Conservation (phyloP, 2,329 filamentous ascomycete genomes). For the Acrocalymma vagum region DNA sequence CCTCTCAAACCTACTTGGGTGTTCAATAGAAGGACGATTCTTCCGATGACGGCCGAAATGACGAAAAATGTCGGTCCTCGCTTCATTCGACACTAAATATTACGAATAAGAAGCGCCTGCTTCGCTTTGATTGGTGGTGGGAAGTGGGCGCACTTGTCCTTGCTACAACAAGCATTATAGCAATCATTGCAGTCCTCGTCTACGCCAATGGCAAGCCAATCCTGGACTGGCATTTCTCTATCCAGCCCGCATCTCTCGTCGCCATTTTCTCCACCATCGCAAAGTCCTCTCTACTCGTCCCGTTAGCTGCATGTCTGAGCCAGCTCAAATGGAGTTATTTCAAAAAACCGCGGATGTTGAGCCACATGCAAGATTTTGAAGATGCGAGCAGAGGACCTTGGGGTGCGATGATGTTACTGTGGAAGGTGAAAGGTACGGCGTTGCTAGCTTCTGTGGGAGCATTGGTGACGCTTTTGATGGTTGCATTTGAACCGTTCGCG, state of each 20-base stretch:
- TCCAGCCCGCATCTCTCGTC: slow-evolving; percentile 18
- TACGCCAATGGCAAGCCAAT: slow-evolving; percentile 9
- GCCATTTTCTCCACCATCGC: slow-evolving; percentile 30
- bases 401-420: slow-evolving; percentile 32
- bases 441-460: slow-evolving; percentile 28
- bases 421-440: slow-evolving; percentile 13
- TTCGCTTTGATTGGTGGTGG: slow-evolving; percentile 11
- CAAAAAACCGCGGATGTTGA: slow-evolving; percentile 18
- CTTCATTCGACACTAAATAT: too few relatives aligned
- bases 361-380: slow-evolving; percentile 31
- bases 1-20: too few relatives aligned
- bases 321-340: slow-evolving; percentile 40
- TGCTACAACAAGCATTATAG: neutral
- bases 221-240: slow-evolving; percentile 7
- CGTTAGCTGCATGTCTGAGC: slow-evolving; percentile 31
- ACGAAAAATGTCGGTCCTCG: too few relatives aligned
- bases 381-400: slow-evolving; percentile 36
- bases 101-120: too few relatives aligned
- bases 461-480: slow-evolving; percentile 25
- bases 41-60: too few relatives aligned
- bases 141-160: slow-evolving; percentile 1
- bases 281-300: slow-evolving; percentile 34
- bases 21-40: too few relatives aligned
- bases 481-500: slow-evolving; percentile 37
- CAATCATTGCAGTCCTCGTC: slow-evolving; percentile 7